Evolutionary conservation across 768 basidiomycete genomes (phyloP).

Genomic region (Podaxis carcinomalis): DNA sequence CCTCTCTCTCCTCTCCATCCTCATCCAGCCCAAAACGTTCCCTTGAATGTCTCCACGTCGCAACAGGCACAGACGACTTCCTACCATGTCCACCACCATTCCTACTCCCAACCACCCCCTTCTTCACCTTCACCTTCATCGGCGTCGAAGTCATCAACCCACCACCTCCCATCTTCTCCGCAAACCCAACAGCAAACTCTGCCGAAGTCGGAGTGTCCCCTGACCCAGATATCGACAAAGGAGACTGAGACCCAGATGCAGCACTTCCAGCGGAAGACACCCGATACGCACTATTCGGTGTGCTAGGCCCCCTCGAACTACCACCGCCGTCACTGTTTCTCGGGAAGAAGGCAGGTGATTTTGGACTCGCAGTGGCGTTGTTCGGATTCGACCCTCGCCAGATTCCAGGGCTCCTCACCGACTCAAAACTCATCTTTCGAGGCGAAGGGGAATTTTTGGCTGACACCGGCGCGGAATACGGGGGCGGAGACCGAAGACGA

Average conservation of each 20-base stretch:
- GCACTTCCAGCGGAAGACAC: neutral
- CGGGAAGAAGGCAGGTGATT: neutral
- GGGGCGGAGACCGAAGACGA: constrained; percentile 11
- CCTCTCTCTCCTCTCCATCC: neutral
- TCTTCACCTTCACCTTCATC: neutral
- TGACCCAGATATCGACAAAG: neutral
- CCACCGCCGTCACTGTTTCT: neutral
- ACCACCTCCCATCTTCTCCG: neutral
- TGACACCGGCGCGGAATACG: constrained; percentile 6
- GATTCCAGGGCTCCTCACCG: neutral
- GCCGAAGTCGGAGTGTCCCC: neutral
- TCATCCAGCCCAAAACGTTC: neutral
- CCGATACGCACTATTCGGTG: neutral
- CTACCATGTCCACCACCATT: neutral
- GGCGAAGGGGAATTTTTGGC: constrained; percentile 11
- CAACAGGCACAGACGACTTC: constrained; percentile 3
- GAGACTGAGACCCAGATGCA: neutral
- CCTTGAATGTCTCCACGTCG: neutral
- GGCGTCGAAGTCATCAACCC: constrained; percentile 1
- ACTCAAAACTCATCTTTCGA: neutral
- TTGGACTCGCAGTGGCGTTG: neutral
- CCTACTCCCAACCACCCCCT: neutral
- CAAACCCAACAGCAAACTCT: neutral
- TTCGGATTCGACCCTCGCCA: neutral
- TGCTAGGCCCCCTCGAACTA: neutral